A percentile compares a stretch with the other conserved stretches of the same genome.
phyloP scores from a whole-genome alignment of 441 rosid species.

The Jatropha podagrica region DNA sequence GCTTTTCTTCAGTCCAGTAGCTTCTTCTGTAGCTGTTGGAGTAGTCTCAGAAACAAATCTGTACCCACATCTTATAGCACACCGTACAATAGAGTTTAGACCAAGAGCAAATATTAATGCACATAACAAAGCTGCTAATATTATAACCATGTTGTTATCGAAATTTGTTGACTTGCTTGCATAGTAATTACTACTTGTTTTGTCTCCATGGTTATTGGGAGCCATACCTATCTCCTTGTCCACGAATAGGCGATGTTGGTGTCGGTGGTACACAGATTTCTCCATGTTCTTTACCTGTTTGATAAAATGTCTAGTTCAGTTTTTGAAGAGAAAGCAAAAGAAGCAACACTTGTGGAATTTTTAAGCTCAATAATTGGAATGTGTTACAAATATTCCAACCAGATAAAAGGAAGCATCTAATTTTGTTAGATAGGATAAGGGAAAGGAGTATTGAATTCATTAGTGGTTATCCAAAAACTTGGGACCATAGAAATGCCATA shows the following conservation, averaged over 20 bases:
- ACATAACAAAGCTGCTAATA: slow-evolving; percentile 10
- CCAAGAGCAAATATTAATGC: slow-evolving; percentile 14
- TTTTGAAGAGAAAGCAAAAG: neutral
- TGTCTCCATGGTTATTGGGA: neutral
- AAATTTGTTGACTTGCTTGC: neutral
- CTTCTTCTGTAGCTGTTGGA: neutral
- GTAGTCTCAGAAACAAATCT: neutral
- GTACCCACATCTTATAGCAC: neutral
- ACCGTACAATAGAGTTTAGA: neutral
- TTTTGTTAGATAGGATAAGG: neutral
- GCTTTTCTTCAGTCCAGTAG: neutral
- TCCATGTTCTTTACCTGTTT: neutral
- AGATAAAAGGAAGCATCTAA: slow-evolving; percentile 2
- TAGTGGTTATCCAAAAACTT: slow-evolving; percentile 1
- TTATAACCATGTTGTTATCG: slow-evolving; percentile 14
- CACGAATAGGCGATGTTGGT: neutral
- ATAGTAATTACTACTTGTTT: neutral
- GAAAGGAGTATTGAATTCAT: too few relatives aligned
- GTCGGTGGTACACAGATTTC: neutral
- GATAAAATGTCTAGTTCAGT: neutral
- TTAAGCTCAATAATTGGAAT: neutral
- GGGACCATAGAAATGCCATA: slow-evolving; percentile 7
- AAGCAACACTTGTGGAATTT: neutral
- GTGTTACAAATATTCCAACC: slow-evolving; percentile 1
- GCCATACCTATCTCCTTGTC: neutral